Evolutionary conservation across 2,329 filamentous ascomycete genomes (phyloP).

Genomic region (Neopestalotiopsis clavispora): DNA sequence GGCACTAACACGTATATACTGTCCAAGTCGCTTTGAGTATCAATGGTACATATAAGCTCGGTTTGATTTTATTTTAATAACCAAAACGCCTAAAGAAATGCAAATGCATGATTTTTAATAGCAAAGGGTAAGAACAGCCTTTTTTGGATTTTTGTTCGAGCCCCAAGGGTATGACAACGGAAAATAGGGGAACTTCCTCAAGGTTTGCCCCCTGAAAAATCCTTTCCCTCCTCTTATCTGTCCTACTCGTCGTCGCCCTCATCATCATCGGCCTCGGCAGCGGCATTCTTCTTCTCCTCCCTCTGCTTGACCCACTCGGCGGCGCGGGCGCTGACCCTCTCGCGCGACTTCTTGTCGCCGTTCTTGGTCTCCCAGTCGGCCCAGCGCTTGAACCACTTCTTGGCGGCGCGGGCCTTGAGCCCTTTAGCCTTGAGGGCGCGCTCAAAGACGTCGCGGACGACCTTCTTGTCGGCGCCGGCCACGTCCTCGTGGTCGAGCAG

Average conservation of each 20-base stretch:
- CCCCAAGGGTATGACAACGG: not conserved
- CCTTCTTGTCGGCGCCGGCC: slow-evolving; percentile 52
- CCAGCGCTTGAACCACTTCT: slow-evolving; percentile 92
- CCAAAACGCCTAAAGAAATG: not conserved
- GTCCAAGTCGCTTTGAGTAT: not conserved
- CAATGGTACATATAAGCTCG: not conserved
- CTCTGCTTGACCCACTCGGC: slow-evolving; percentile 68
- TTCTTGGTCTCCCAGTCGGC: slow-evolving; percentile 81
- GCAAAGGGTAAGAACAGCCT: not conserved
- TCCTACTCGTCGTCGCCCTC: slow-evolving; percentile 29
- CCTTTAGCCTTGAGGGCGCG: slow-evolving; percentile 71
- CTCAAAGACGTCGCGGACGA: slow-evolving; percentile 80
- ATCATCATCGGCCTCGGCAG: slow-evolving; percentile 37
- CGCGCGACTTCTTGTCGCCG: slow-evolving; percentile 71
- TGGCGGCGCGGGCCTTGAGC: slow-evolving; percentile 82
- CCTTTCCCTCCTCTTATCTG: not conserved
- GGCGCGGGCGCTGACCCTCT: slow-evolving; percentile 73
- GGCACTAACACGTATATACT: not conserved
- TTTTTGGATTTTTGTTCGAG: not conserved
- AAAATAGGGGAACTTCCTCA: no score
- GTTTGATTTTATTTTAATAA: not conserved
- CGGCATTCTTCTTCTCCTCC: slow-evolving; percentile 41
- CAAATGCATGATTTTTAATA: not conserved
- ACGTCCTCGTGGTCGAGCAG: slow-evolving; percentile 82
- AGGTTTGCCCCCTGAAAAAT: no score